These are phyloP conservation scores for Leavenworthia alabamica DNA, from an alignment of 345 rosid genomes.

Conservation along the genomic window DNA sequence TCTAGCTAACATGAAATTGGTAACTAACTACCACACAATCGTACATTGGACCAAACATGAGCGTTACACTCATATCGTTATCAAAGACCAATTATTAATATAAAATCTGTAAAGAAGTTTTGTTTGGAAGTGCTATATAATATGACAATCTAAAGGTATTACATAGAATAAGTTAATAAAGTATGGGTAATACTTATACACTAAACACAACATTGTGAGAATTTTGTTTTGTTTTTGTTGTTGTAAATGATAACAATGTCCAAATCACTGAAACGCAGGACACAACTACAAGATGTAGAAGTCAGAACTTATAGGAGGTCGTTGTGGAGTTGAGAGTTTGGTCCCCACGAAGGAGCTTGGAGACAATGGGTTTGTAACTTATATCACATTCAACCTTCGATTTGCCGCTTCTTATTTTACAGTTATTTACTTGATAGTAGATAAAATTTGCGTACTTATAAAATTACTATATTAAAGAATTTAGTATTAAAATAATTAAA, in stretches of 20 bases:
- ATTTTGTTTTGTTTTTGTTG: background rate
- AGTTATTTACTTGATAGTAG: constrained; percentile 7
- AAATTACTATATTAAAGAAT: too few relatives aligned
- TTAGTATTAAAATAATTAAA: too few relatives aligned
- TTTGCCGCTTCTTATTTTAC: constrained; percentile 25
- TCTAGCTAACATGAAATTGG: constrained; percentile 16
- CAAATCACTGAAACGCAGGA: background rate
- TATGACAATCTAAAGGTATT: background rate
- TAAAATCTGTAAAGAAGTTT: constrained; percentile 6
- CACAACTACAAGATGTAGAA: constrained; percentile 14
- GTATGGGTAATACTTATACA: background rate
- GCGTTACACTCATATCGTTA: background rate
- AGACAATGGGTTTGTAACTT: background rate
- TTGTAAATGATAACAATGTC: background rate
- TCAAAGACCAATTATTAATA: constrained; percentile 3
- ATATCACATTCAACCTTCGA: constrained; percentile 18
- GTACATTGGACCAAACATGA: background rate
- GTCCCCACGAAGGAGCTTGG: constrained; percentile 10
- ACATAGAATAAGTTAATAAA: background rate
- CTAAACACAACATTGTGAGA: background rate
- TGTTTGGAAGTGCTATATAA: constrained; percentile 18
- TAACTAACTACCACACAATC: constrained; percentile 17
- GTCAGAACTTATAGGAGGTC: constrained; percentile 21
- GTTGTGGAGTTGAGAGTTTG: constrained; percentile 22
- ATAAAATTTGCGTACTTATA: too few relatives aligned